Conservation (phyloP, 2,329 filamentous ascomycete genomes). For the Alternaria ventricosa region DNA sequence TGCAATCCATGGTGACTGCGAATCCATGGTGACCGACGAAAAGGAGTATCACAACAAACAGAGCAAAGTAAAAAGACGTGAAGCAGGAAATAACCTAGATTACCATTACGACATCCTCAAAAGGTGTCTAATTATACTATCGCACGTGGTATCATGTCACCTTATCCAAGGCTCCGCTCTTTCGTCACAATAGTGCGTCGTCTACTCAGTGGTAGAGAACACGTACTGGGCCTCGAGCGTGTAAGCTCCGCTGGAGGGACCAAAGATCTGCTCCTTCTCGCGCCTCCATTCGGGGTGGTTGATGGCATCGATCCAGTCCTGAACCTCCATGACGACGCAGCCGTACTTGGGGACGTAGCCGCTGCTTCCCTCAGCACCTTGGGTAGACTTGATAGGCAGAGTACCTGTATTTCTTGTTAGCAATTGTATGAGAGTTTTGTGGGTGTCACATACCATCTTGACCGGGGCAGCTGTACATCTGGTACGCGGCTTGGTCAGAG, state of each 20-base stretch:
- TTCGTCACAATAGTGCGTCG: not conserved
- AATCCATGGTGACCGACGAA: not conserved
- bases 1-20: not conserved
- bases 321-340: constrained; percentile 87
- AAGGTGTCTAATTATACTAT: constrained; percentile 9
- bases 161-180: not conserved
- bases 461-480: constrained; percentile 83
- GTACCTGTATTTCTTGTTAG: constrained; percentile 45
- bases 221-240: constrained; percentile 54
- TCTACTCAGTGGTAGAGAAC: constrained; percentile 46
- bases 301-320: constrained; percentile 94
- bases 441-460: constrained; percentile 65
- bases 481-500: constrained; percentile 84
- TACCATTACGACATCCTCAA: constrained; percentile 13
- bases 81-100: not conserved
- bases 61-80: not conserved
- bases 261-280: constrained; percentile 58
- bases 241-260: constrained; percentile 53
- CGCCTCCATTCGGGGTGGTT: constrained; percentile 90
- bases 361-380: constrained; percentile 68
- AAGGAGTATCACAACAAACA: not conserved
- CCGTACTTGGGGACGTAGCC: constrained; percentile 76
- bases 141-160: constrained; percentile 11
- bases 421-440: not conserved
- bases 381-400: constrained; percentile 71